phyloP scores from a whole-genome alignment of 2,329 filamentous ascomycete species.

The Colletotrichum acutatum region DNA sequence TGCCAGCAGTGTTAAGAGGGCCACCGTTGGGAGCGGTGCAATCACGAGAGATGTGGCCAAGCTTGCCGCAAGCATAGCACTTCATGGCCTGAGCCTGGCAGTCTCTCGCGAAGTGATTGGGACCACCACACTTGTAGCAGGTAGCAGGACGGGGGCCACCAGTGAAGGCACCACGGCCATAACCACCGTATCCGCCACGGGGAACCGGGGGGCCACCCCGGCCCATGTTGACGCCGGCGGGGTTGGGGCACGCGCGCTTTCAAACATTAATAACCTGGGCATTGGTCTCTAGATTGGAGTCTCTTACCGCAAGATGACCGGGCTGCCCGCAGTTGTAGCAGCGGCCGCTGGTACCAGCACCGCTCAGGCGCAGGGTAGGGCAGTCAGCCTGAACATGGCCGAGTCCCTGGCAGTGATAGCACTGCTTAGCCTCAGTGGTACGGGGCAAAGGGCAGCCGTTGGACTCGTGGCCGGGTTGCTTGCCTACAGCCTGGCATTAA shows the following conservation, averaged over 20 bases:
- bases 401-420: constrained; percentile 99
- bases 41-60: constrained; percentile 89
- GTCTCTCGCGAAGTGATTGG: constrained; percentile 98
- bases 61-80: constrained; percentile 96
- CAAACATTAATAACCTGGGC: constrained; percentile 18
- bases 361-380: constrained; percentile 92
- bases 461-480: constrained; percentile 94
- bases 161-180: constrained; percentile 79
- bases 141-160: constrained; percentile 76
- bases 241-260: constrained; percentile 85
- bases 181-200: constrained; percentile 77
- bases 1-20: constrained; percentile 93
- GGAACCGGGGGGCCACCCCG: constrained; percentile 73
- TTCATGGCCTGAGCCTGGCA: constrained; percentile 99
- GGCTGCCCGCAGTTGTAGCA: constrained; percentile 98
- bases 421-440: constrained; percentile 99
- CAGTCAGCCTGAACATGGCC: constrained; percentile 99
- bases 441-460: constrained; percentile 96
- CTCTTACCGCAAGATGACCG: constrained; percentile 87
- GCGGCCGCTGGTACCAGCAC: constrained; percentile 81
- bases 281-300: not conserved
- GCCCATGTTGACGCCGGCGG: constrained; percentile 70
- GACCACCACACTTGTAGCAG: constrained; percentile 82
- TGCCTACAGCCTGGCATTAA: constrained; percentile 62
- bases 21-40: constrained; percentile 98